Percentiles rank a stretch among this genome's conserved stretches.
Evolutionary conservation across 768 basidiomycete species (phyloP).

Genomic region (Phylloporus sp.): DNA sequence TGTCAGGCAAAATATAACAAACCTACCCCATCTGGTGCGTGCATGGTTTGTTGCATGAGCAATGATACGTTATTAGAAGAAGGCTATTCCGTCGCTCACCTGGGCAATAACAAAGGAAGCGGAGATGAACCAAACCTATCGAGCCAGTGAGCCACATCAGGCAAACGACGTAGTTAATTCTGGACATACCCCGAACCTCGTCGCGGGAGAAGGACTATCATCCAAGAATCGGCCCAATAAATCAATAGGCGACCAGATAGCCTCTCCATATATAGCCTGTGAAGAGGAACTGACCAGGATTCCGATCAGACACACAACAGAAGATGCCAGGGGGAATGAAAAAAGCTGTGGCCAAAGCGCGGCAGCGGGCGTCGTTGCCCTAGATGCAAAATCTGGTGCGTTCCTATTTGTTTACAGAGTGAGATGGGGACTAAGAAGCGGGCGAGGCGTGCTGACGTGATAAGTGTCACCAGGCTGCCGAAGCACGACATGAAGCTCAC

Average conservation of each 20-base stretch:
- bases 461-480: conserved; percentile 71
- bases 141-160: conserved; percentile 10
- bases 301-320: conserved; percentile 71
- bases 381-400: conserved; percentile 73
- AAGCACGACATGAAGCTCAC: conserved; percentile 71
- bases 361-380: conserved; percentile 49
- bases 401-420: conserved; percentile 39
- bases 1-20: neutral
- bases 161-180: neutral
- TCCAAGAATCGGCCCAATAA: conserved; percentile 66
- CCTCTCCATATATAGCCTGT: conserved; percentile 67
- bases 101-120: conserved; percentile 78
- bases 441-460: conserved; percentile 43
- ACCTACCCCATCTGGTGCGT: conserved; percentile 26
- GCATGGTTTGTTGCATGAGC: conserved; percentile 4
- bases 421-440: conserved; percentile 12
- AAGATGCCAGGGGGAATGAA: conserved; percentile 68
- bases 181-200: conserved; percentile 54
- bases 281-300: conserved; percentile 80
- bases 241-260: conserved; percentile 77
- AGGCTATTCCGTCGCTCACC: conserved; percentile 26
- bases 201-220: conserved; percentile 53
- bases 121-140: conserved; percentile 73
- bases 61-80: conserved; percentile 3
- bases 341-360: conserved; percentile 64